Evolutionary conservation across 2,329 filamentous ascomycete species (phyloP).

Genomic region (Ceratocystis cubensis): DNA sequence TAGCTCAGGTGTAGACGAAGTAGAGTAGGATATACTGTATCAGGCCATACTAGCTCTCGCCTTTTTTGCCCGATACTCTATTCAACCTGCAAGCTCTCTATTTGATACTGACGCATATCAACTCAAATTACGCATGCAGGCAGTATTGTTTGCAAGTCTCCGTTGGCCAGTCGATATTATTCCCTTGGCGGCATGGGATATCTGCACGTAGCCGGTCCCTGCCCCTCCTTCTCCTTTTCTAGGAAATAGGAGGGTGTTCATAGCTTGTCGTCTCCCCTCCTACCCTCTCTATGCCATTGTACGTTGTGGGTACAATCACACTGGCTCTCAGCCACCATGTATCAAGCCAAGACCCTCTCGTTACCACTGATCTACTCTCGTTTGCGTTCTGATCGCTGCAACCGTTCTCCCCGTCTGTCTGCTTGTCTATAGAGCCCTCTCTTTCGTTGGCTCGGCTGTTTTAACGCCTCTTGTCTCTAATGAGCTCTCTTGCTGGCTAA

Average conservation of each 20-base stretch:
- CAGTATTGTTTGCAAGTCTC: not conserved
- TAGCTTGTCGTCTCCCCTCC: not conserved
- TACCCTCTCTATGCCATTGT: not conserved
- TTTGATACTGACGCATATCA: not conserved
- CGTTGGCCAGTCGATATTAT: not conserved
- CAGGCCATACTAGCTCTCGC: not conserved
- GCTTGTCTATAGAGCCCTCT: too few relatives aligned
- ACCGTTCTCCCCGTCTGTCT: not conserved
- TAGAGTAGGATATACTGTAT: not conserved
- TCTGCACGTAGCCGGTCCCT: not conserved
- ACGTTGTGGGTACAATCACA: not conserved
- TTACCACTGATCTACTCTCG: not conserved
- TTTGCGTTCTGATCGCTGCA: not conserved
- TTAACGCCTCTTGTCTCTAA: conserved; percentile 2
- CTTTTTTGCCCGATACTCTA: not conserved
- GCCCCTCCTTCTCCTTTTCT: not conserved
- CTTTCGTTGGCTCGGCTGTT: not conserved
- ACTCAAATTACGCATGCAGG: not conserved
- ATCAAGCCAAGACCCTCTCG: conserved; percentile 7
- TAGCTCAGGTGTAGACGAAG: not conserved
- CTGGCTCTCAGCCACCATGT: conserved; percentile 1
- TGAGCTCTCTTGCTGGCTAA: not conserved
- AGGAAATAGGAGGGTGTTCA: too few relatives aligned
- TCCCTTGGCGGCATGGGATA: not conserved
- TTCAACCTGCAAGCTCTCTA: not conserved